Evolutionary conservation across 176 grass and related monocot genomes (phyloP).

Genomic region (Thalia dealbata): DNA sequence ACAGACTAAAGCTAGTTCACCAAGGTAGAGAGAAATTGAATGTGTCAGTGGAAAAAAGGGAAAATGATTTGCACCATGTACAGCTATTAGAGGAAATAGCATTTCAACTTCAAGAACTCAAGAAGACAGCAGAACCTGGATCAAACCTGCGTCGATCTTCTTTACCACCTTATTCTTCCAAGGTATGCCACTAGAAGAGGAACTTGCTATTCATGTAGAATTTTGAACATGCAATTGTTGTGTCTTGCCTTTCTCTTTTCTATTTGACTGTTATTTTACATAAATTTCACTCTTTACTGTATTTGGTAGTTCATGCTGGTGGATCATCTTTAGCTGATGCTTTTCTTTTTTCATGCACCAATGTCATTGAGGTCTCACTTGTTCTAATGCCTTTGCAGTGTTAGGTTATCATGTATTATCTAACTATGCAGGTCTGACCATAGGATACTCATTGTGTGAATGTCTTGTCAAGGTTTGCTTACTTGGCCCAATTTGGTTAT

Average conservation of each 20-base stretch:
- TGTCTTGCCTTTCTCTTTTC: background rate
- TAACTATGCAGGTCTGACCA: background rate
- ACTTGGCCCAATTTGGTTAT: background rate
- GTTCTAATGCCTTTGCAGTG: background rate
- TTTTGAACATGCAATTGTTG: background rate
- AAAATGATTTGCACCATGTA: constrained; percentile 39
- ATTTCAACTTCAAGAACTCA: constrained; percentile 66
- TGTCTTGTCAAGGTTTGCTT: background rate
- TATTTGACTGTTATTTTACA: background rate
- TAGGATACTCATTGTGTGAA: background rate
- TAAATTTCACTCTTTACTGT: background rate
- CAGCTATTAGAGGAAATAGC: constrained; percentile 71
- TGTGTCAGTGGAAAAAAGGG: constrained; percentile 27
- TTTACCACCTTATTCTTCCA: constrained; percentile 5
- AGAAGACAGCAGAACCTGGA: constrained; percentile 38
- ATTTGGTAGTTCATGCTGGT: background rate
- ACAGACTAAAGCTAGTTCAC: constrained; percentile 58
- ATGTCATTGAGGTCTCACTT: background rate
- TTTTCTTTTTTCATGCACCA: no score
- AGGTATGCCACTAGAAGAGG: background rate
- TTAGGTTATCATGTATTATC: background rate
- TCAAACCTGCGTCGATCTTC: constrained; percentile 20
- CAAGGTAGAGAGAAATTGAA: constrained; percentile 62
- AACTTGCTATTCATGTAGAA: background rate
- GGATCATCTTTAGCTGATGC: background rate